Conservation (phyloP, 441 rosid genomes). For the Pelargonium myrrhifolium region DNA sequence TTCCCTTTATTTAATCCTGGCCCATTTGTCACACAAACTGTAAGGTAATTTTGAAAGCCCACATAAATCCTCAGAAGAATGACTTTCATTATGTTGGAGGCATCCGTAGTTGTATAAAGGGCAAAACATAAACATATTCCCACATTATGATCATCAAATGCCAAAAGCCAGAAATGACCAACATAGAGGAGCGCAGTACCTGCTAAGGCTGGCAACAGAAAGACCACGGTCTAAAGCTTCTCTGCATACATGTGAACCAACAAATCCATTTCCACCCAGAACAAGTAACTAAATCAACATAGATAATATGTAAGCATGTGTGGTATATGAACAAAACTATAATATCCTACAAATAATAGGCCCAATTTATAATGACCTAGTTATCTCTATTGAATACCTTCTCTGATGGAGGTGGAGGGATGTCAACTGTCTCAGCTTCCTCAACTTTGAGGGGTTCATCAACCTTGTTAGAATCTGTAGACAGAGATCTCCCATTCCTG, state of each 20-base stretch:
- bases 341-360: not conserved
- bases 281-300: slow-evolving; percentile 64
- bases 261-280: slow-evolving; percentile 94
- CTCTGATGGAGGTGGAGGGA: slow-evolving; percentile 64
- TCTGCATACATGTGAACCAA: slow-evolving; percentile 75
- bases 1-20: not conserved
- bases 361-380: not conserved
- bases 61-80: not conserved
- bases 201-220: slow-evolving; percentile 84
- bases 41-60: not conserved
- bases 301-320: not conserved
- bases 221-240: slow-evolving; percentile 78
- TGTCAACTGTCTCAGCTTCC: slow-evolving; percentile 81
- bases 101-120: not conserved
- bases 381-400: slow-evolving; percentile 38
- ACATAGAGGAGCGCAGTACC: slow-evolving; percentile 31
- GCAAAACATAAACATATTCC: not conserved
- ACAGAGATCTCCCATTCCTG: slow-evolving; percentile 41
- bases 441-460: slow-evolving; percentile 69
- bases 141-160: not conserved
- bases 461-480: slow-evolving; percentile 61
- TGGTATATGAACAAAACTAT: not conserved
- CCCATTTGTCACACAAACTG: not conserved
- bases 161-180: not conserved
- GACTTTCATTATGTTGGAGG: not conserved